phyloP scores from a whole-genome alignment of 2,329 filamentous ascomycete species.

The Grosmannia penicillata region DNA sequence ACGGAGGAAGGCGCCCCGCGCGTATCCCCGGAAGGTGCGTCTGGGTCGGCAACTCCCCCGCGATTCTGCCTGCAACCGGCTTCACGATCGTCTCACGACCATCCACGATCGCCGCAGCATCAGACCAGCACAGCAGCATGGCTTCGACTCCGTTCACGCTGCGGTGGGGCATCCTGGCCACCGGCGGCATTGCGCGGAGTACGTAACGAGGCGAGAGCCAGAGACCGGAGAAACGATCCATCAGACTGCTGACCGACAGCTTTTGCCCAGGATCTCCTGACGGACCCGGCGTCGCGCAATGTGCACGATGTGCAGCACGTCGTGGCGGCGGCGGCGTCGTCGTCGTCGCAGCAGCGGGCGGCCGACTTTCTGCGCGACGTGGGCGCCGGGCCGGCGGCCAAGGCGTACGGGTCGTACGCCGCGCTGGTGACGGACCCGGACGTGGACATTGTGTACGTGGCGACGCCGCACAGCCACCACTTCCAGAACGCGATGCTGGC shows the following conservation, averaged over 20 bases:
- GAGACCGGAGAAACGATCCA: neutral
- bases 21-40: no score
- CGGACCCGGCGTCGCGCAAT: slow-evolving; percentile 53
- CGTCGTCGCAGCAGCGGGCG: slow-evolving; percentile 54
- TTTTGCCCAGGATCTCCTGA: slow-evolving; percentile 66
- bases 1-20: no score
- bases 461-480: slow-evolving; percentile 84
- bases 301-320: slow-evolving; percentile 62
- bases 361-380: slow-evolving; percentile 57
- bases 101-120: neutral
- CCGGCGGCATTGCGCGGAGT: slow-evolving; percentile 44
- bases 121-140: neutral
- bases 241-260: slow-evolving; percentile 18
- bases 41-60: no score
- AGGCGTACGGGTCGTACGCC: slow-evolving; percentile 66
- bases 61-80: no score
- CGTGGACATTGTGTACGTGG: slow-evolving; percentile 78
- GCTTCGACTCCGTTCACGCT: slow-evolving; percentile 23
- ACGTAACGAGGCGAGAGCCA: slow-evolving; percentile 12
- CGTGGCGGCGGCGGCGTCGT: slow-evolving; percentile 68
- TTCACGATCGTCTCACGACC: neutral
- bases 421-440: slow-evolving; percentile 66
- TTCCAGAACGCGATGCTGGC: slow-evolving; percentile 84
- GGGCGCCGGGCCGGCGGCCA: slow-evolving; percentile 47
- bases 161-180: slow-evolving; percentile 48